A percentile compares a stretch with the other conserved stretches of the same genome.
These are phyloP conservation scores for Blyttiomyces sp. DNA, from an alignment of 371 early-diverging fungal genomes.

Conservation along the genomic window DNA sequence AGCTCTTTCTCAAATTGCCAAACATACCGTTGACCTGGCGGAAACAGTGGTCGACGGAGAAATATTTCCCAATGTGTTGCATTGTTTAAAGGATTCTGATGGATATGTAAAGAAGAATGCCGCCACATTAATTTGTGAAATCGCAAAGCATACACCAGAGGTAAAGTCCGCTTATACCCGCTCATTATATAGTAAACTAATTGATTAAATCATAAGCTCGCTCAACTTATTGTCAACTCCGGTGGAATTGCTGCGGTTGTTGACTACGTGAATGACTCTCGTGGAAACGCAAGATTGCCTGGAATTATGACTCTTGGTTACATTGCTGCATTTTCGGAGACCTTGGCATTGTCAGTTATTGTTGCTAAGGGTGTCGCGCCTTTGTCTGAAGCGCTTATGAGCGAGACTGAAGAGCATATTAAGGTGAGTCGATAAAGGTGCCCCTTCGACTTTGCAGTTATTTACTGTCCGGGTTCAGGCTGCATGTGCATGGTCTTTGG, in stretches of 20 bases:
- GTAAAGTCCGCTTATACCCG: conserved; percentile 24
- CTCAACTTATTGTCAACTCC: conserved; percentile 55
- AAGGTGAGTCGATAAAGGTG: too few species aligned
- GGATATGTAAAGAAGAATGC: conserved; percentile 48
- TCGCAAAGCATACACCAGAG: conserved; percentile 57
- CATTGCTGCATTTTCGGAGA: conserved; percentile 56
- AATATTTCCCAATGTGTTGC: conserved; percentile 49
- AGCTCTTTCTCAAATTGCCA: conserved; percentile 51
- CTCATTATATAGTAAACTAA: too few species aligned
- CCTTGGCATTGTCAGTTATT: conserved; percentile 50
- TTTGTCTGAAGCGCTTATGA: conserved; percentile 39
- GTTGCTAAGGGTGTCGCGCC: conserved; percentile 53
- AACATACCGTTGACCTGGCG: conserved; percentile 54
- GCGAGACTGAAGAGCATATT: conserved; percentile 47
- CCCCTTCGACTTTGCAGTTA: background rate
- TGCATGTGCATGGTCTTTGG: conserved; percentile 54
- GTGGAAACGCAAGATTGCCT: conserved; percentile 48
- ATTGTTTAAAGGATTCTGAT: conserved; percentile 47
- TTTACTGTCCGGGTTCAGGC: conserved; percentile 25
- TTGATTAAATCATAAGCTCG: conserved; percentile 32
- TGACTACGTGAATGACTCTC: conserved; percentile 49
- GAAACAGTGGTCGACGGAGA: conserved; percentile 55
- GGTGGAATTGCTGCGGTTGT: conserved; percentile 55
- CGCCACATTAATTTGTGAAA: conserved; percentile 52
- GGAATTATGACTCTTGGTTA: conserved; percentile 57